Percentiles rank a stretch among this genome's conserved stretches.
Conservation (phyloP, 1,284 basidiomycete species). For the Cystobasidium sp. region DNA sequence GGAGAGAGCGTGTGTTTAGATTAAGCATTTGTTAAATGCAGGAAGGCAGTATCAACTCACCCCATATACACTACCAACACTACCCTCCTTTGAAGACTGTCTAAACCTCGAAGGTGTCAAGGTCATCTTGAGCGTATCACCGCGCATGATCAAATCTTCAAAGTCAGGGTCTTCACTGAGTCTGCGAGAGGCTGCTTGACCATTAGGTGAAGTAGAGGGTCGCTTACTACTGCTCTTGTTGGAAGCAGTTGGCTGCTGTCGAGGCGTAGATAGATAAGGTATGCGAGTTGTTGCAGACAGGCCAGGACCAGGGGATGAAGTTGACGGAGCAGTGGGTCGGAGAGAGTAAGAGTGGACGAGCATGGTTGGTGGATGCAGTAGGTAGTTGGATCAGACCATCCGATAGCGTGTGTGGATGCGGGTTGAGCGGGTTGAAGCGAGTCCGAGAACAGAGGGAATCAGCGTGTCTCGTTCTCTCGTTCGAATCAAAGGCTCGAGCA, state of each 20-base stretch:
- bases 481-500: not conserved
- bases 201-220: not conserved
- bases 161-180: constrained; percentile 29
- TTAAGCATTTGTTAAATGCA: not conserved
- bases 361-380: not conserved
- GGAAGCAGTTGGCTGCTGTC: not conserved
- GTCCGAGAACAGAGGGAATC: not conserved
- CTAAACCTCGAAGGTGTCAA: constrained; percentile 29
- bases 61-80: not conserved
- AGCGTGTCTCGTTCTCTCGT: not conserved
- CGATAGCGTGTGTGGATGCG: not conserved
- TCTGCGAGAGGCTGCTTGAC: not conserved
- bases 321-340: not conserved
- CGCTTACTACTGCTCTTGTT: not conserved
- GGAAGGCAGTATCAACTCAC: not conserved
- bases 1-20: not conserved
- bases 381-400: too few relatives aligned
- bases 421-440: not conserved
- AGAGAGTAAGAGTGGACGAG: not conserved
- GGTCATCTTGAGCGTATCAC: constrained; percentile 29
- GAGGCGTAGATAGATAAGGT: constrained; percentile 2
- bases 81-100: constrained; percentile 8
- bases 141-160: constrained; percentile 20
- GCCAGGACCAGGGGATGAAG: not conserved
- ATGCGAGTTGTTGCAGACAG: constrained; percentile 1